phyloP scores from a whole-genome alignment of 2,329 filamentous ascomycete genomes.

The Gnomoniopsis smithogilvyi region DNA sequence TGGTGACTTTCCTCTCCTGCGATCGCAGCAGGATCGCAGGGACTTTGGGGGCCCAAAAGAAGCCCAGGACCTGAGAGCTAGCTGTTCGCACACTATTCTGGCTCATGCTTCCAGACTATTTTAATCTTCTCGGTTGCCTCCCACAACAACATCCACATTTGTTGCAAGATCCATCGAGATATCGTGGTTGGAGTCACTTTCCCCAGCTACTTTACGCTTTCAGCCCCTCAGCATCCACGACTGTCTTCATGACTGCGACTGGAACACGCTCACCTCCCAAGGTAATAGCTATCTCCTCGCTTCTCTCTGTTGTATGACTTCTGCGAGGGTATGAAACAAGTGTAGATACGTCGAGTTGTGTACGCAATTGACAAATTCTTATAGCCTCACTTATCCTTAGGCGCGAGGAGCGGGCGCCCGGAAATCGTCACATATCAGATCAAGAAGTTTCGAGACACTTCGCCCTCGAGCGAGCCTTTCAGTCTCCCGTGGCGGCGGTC shows the following conservation, averaged over 20 bases:
- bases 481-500: not conserved
- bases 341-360: not conserved
- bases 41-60: too few species aligned
- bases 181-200: not conserved
- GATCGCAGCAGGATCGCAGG: too few species aligned
- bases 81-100: too few species aligned
- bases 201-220: not conserved
- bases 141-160: too few species aligned
- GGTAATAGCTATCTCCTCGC: not conserved
- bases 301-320: not conserved
- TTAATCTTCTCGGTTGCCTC: too few species aligned
- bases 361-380: not conserved
- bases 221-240: not conserved
- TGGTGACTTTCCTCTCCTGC: too few species aligned
- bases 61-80: too few species aligned
- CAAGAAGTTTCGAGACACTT: slow-evolving; percentile 1
- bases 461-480: not conserved
- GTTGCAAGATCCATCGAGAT: not conserved
- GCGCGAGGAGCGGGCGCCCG: not conserved
- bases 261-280: not conserved
- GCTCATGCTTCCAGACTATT: too few species aligned
- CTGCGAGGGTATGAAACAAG: not conserved
- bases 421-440: slow-evolving; percentile 2
- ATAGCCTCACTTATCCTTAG: not conserved
- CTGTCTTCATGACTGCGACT: not conserved